phyloP scores from a whole-genome alignment of 257 asterid genomes.

The Petunia axillaris region DNA sequence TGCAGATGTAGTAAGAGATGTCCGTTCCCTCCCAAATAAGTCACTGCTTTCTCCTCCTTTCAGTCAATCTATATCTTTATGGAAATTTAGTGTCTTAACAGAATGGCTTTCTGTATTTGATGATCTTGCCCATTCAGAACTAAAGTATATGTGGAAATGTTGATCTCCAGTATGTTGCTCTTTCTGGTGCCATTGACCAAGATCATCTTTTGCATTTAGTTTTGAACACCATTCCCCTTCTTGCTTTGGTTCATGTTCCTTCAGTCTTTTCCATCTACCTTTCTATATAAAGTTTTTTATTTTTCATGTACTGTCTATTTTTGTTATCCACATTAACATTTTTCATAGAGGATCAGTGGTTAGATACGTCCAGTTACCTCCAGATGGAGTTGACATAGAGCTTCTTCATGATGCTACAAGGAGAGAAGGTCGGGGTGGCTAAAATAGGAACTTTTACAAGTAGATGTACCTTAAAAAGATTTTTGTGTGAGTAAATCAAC shows the following conservation, averaged over 20 bases:
- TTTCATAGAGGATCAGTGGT: slow-evolving; percentile 90
- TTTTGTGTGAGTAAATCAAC: neutral
- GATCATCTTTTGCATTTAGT: neutral
- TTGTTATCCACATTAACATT: neutral
- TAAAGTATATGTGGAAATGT: slow-evolving; percentile 10
- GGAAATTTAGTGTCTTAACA: neutral
- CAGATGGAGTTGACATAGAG: slow-evolving; percentile 94
- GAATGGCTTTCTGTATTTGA: neutral
- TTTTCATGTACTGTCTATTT: neutral
- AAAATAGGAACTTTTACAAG: slow-evolving; percentile 17
- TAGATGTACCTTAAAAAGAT: slow-evolving; percentile 2
- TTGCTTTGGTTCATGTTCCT: slow-evolving; percentile 2
- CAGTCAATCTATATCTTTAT: neutral
- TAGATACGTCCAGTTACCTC: slow-evolving; percentile 94
- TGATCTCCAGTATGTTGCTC: neutral
- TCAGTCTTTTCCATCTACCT: neutral
- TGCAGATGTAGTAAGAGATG: slow-evolving; percentile 3
- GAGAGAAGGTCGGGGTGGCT: slow-evolving; percentile 93
- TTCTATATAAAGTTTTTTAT: neutral
- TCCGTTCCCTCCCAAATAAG: neutral
- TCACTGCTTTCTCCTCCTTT: neutral
- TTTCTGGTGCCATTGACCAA: neutral
- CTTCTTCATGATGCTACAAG: slow-evolving; percentile 96
- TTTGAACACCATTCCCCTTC: slow-evolving; percentile 3
- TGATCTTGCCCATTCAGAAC: slow-evolving; percentile 1